Evolutionary conservation across 805 yeast genomes (phyloP), one percentile per base, ranked within the genome.

Genomic region (Metschnikowia lochheadii): DNA sequence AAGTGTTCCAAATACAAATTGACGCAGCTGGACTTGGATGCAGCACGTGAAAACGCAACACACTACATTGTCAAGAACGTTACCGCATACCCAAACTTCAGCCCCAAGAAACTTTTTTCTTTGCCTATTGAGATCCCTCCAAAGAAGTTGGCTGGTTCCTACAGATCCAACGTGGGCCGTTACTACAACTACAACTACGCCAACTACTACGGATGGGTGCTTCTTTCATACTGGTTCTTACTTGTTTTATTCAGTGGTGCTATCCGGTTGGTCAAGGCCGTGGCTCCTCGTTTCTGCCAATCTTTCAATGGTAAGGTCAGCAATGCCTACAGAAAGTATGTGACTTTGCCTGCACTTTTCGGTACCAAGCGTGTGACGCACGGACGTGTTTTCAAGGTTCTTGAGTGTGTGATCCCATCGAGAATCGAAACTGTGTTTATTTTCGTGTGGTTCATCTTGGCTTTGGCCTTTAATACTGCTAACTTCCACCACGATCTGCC

Each of bases 171-270:
- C 8, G 49, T 61, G 8, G 66, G 65, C 33, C 64, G 76, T 46
- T 59, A 66, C 46, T 74, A 74, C 26, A 70, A 71, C 59, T 69
- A 68, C 52, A 71, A 70, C 49, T 63, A 64, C 32, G 76, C 84
- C 6, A 55, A 61, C 32, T 67, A 58, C 53, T 69, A 62, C 49
- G 70, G 69, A 2, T 48, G 73, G 33, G 81, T 72, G 3, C 56
- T 75, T 32, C 52, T 81, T 23, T 75, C 78, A 1, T 79, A 76
- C 56, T 80, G 84, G 83, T 75, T 67, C 6, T 48, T 68, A 1
- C 64, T 82, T 40, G 57, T 80, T 49, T 43, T 80, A 1, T 34
- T 75, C 31, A 72, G 79, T 7, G 72, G 74, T 3, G 23, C 77
- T 6, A 54, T 63, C 44, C 75, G 77, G 49, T 73, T 80, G 76